These are phyloP conservation scores for Tephrocybe sp. DNA, from an alignment of 768 basidiomycete species.

Conservation along the genomic window DNA sequence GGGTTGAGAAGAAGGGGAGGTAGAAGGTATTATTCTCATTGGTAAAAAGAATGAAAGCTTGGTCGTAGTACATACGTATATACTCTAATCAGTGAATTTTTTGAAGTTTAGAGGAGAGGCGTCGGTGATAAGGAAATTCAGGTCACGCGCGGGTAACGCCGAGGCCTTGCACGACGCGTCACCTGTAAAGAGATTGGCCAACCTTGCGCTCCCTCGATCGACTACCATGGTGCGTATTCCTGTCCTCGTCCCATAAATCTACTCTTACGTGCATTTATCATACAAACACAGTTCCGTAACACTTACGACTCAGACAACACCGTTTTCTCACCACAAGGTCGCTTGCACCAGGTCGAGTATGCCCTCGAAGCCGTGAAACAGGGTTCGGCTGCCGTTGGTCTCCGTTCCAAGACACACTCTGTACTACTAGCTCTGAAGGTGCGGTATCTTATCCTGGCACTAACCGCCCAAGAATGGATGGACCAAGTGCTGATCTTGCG, in stretches of 20 bases:
- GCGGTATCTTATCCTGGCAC: slow-evolving; percentile 17
- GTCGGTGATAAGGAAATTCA: slow-evolving; percentile 4
- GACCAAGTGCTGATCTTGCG: not conserved
- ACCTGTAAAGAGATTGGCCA: slow-evolving; percentile 15
- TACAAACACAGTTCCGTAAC: slow-evolving; percentile 73
- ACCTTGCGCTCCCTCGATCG: slow-evolving; percentile 7
- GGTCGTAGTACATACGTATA: not conserved
- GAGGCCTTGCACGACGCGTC: slow-evolving; percentile 25
- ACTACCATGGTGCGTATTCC: slow-evolving; percentile 34
- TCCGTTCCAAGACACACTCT: slow-evolving; percentile 94
- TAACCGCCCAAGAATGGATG: not conserved
- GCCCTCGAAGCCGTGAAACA: slow-evolving; percentile 99
- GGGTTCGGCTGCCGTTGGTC: slow-evolving; percentile 96
- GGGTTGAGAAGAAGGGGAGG: slow-evolving; percentile 77
- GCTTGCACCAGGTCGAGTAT: slow-evolving; percentile 97
- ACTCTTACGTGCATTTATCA: slow-evolving; percentile 24
- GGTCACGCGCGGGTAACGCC: slow-evolving; percentile 19
- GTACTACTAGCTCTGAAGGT: slow-evolving; percentile 93
- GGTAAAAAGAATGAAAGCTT: not conserved
- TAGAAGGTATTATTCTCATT: slow-evolving; percentile 20
- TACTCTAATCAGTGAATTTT: not conserved
- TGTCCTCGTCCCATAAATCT: not conserved
- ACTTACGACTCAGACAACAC: slow-evolving; percentile 99
- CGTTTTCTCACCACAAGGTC: slow-evolving; percentile 94
- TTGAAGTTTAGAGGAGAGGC: too few species aligned